Evolutionary conservation across 305 asterid genomes (phyloP).

Genomic region (Rubia balearica): DNA sequence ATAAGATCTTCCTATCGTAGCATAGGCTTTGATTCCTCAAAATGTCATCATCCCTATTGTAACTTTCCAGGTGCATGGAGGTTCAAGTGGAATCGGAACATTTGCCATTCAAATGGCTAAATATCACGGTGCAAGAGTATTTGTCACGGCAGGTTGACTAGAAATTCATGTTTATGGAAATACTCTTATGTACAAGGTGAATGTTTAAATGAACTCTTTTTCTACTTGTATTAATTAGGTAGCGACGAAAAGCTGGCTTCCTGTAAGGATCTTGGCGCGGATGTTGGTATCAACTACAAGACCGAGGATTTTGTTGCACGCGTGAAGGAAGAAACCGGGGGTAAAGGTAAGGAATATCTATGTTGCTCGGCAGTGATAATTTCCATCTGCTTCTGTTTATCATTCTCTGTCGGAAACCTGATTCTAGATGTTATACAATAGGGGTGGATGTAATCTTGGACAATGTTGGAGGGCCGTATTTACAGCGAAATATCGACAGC

Average conservation of each 20-base stretch:
- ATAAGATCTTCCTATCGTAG: not conserved
- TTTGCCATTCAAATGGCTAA: conserved; percentile 93
- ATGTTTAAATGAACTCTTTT: not conserved
- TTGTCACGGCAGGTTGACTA: conserved; percentile 81
- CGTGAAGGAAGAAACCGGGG: conserved; percentile 89
- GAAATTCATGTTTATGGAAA: not conserved
- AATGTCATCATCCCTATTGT: not conserved
- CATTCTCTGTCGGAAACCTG: not conserved
- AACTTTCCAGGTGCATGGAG: conserved; percentile 78
- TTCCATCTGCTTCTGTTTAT: not conserved
- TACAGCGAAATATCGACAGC: conserved; percentile 66
- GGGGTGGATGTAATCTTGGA: conserved; percentile 94
- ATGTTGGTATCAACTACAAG: conserved; percentile 90
- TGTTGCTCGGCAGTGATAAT: not conserved
- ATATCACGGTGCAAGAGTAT: conserved; percentile 61
- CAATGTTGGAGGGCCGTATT: conserved; percentile 67
- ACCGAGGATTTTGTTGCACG: conserved; percentile 85
- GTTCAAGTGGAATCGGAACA: conserved; percentile 97
- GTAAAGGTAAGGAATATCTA: conserved; percentile 45
- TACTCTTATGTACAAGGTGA: not conserved
- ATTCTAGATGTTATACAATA: conserved; percentile 21
- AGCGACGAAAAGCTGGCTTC: conserved; percentile 83
- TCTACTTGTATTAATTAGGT: conserved; percentile 37
- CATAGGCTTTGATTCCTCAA: not conserved
- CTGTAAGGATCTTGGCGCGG: conserved; percentile 92